Conservation (phyloP, 106 monocot genomes). For the Triglochin maritima region DNA sequence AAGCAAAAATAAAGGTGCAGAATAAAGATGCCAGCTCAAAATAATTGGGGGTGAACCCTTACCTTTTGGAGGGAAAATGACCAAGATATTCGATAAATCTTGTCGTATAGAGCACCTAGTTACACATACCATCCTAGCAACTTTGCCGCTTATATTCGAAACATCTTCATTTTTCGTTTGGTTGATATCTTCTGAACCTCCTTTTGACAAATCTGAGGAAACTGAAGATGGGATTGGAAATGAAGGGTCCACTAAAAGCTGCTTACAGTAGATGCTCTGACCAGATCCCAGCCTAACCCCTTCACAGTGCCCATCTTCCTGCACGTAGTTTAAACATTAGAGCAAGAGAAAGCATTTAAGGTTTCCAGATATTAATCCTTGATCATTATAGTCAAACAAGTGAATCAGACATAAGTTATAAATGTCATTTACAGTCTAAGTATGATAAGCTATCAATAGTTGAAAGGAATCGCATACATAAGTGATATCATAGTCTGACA, state of each 20-base stretch:
- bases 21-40: neutral
- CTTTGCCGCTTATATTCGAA: slow-evolving; percentile 15
- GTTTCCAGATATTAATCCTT: neutral
- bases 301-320: slow-evolving; percentile 45
- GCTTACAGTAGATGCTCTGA: slow-evolving; percentile 61
- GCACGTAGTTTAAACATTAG: slow-evolving; percentile 5
- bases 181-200: neutral
- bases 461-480: no score
- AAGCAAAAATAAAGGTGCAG: neutral
- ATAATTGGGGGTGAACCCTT: slow-evolving; percentile 4
- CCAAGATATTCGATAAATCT: slow-evolving; percentile 51
- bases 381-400: neutral
- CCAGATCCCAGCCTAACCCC: slow-evolving; percentile 73
- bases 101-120: slow-evolving; percentile 34
- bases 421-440: neutral
- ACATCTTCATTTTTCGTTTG: slow-evolving; percentile 3
- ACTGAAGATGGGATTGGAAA: slow-evolving; percentile 26
- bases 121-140: slow-evolving; percentile 64
- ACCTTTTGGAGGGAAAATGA: slow-evolving; percentile 84
- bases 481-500: no score
- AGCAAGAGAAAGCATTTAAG: neutral
- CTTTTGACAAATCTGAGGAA: neutral
- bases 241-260: slow-evolving; percentile 58
- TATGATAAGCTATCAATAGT: neutral
- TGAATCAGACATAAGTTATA: neutral